Conservation (phyloP, 2,329 filamentous ascomycete species). For the Paraconiothyrium sp. region DNA sequence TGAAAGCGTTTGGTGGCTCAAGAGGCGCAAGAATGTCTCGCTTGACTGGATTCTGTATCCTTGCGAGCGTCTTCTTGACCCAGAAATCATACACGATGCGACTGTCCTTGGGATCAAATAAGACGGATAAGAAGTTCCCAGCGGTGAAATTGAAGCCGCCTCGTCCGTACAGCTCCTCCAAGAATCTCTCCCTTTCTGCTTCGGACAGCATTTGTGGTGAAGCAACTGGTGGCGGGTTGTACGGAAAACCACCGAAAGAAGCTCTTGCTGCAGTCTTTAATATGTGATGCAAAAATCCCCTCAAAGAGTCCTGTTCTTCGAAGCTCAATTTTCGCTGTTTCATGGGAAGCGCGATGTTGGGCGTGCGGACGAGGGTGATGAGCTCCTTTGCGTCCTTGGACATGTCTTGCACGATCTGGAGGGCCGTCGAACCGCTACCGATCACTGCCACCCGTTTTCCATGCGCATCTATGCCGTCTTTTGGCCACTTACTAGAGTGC, state of each 20-base stretch:
- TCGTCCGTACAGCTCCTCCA: not conserved
- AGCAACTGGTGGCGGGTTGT: not conserved
- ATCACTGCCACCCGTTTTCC: not conserved
- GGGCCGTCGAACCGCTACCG: not conserved
- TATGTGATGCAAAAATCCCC: not conserved
- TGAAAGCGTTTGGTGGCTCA: conserved; percentile 48
- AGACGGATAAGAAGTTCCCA: not conserved
- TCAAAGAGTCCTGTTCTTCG: not conserved
- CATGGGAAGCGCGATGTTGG: not conserved
- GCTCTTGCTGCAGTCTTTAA: not conserved
- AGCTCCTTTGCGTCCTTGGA: not conserved
- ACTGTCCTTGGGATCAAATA: conserved; percentile 20
- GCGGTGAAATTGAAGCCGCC: not conserved
- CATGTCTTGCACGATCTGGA: not conserved
- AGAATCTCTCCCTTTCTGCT: not conserved
- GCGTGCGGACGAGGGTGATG: not conserved
- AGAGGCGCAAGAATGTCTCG: conserved; percentile 49
- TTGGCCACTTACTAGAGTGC: not conserved
- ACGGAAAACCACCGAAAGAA: not conserved
- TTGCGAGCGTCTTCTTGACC: conserved; percentile 43
- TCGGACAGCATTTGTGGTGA: not conserved
- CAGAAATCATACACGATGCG: conserved; percentile 51
- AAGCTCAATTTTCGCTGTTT: not conserved
- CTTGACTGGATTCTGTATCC: conserved; percentile 49
- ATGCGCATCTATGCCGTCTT: no score